Evolutionary conservation across 1,284 basidiomycete species (phyloP), one percentile per base, ranked within the genome.

Genomic region (Gastroboletus turbinatus): DNA sequence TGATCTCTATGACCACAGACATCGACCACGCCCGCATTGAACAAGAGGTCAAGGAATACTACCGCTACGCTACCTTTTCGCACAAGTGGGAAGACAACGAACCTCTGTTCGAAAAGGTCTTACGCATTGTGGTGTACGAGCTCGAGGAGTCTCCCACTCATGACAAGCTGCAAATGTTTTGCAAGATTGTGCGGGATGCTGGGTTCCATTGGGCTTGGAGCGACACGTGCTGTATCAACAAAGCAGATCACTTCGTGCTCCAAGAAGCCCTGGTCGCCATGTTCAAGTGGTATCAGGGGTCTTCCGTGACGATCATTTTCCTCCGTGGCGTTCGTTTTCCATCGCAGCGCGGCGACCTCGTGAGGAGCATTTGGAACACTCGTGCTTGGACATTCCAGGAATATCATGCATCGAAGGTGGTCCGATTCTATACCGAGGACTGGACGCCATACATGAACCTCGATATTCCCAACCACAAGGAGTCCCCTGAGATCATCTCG

Each of bases 231-330:
- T 55, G 53, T 21, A 55, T 55, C n/a, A 46, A 55, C 7, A 55
- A 40, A 46, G 13, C 19, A 0, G n/a, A 45, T 17, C 52, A 33
- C 8, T 14, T 27, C 10, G 52, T 53, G 1, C 50, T 53, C 5
- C 55, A 53, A 5, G 57, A 55, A n/a, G 55, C 55, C 1, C 2
- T 56, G 0, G 55, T 58, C 1, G 27, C 55, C 5, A 58, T 56
- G 55, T 57, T 57, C 33, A 57, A 38, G 16, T 57, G 56, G 57
- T 58, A 59, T 7, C 17, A 29, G 5, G 38, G 51, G 3, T 59
- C 56, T 1, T 19, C 44, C 3, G 0, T 57, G 33, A 57, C 57
- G 0, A 38, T 58, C 2, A 3, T 60, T 5, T 39, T 35, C 5
- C 57, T 58, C n/a, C 35, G 43, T 16, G 52, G 45, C 1, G 52